Conservation (phyloP, 1,284 basidiomycete genomes). For the Hypsizygus ulmarius region DNA sequence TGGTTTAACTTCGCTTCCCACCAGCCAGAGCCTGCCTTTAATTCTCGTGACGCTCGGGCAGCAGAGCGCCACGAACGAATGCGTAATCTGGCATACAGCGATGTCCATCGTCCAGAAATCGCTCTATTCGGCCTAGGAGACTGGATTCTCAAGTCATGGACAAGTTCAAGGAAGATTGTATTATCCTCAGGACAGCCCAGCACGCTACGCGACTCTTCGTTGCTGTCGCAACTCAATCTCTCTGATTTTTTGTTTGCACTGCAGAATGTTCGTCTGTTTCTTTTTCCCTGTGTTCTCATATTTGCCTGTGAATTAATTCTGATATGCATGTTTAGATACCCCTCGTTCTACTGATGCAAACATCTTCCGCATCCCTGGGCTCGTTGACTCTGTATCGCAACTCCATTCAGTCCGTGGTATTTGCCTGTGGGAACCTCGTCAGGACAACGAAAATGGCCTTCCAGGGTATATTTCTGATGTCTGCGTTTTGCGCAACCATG, state of each 20-base stretch:
- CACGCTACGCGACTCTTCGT: slow-evolving; percentile 37
- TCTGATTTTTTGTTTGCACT: slow-evolving; percentile 60
- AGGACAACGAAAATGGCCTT: slow-evolving; percentile 67
- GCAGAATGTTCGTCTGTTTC: slow-evolving; percentile 56
- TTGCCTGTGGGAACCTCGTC: slow-evolving; percentile 57
- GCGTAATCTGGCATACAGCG: slow-evolving; percentile 68
- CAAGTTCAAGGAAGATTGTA: slow-evolving; percentile 55
- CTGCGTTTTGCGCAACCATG: slow-evolving; percentile 74
- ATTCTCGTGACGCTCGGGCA: slow-evolving; percentile 53
- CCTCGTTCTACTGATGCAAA: slow-evolving; percentile 65
- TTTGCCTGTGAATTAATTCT: slow-evolving; percentile 5
- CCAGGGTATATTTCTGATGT: slow-evolving; percentile 79
- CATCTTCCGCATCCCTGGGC: slow-evolving; percentile 71
- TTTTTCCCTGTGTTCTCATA: slow-evolving; percentile 5
- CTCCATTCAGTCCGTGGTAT: slow-evolving; percentile 69
- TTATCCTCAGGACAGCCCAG: slow-evolving; percentile 52
- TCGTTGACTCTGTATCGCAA: slow-evolving; percentile 73
- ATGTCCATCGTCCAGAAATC: slow-evolving; percentile 70
- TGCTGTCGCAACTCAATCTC: slow-evolving; percentile 57
- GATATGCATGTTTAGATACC: slow-evolving; percentile 50
- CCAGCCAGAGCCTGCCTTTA: slow-evolving; percentile 44
- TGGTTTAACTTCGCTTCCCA: slow-evolving; percentile 41
- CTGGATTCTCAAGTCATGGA: slow-evolving; percentile 79
- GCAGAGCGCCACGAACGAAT: slow-evolving; percentile 70
- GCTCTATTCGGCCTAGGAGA: slow-evolving; percentile 76